These are phyloP conservation scores for Melaleuca alternifolia DNA, from an alignment of 345 rosid genomes.

Conservation along the genomic window DNA sequence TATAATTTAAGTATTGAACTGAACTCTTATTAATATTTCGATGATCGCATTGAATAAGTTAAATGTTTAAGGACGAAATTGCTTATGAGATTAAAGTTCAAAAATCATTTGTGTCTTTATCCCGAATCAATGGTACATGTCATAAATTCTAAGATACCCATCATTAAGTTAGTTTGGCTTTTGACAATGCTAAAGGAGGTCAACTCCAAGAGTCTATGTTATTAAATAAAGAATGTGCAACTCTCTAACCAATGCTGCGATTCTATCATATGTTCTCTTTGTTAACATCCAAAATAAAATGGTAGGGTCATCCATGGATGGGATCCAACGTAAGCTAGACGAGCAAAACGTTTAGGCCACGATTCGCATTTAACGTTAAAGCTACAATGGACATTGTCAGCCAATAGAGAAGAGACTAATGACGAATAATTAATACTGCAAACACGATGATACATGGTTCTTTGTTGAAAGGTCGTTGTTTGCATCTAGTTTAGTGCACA, in stretches of 20 bases:
- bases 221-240: background rate
- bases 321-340: background rate
- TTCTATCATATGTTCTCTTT: background rate
- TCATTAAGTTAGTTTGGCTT: background rate
- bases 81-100: background rate
- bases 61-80: fast-evolving
- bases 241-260: background rate
- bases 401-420: background rate
- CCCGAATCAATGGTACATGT: background rate
- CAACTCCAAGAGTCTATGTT: too few relatives aligned
- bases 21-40: background rate
- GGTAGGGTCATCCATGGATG: background rate
- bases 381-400: background rate
- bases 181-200: background rate
- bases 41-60: background rate
- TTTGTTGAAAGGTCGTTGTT: background rate
- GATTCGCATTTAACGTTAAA: background rate
- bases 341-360: background rate
- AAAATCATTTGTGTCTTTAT: background rate
- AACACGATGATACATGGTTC: background rate
- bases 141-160: background rate
- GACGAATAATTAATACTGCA: background rate
- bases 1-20: background rate
- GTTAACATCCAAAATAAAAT: background rate
- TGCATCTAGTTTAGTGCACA: background rate